These are phyloP conservation scores for Tetrapisispora pingtungensis DNA, from an alignment of 805 yeast genomes.

Conservation along the genomic window DNA sequence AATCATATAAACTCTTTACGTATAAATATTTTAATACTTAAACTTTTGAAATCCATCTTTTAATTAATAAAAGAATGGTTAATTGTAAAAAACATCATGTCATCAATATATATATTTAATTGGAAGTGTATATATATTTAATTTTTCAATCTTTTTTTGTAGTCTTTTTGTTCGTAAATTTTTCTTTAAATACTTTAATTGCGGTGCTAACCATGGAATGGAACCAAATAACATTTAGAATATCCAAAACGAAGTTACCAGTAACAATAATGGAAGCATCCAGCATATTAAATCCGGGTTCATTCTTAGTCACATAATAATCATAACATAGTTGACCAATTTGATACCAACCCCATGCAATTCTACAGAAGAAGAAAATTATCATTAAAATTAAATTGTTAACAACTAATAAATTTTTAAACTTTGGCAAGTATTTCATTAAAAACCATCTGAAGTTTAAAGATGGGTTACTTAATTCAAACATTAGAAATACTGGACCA, in stretches of 20 bases:
- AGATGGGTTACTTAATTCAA: constrained; percentile 83
- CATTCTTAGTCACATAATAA: constrained; percentile 33
- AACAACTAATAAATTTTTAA: constrained; percentile 37
- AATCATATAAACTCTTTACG: too few relatives aligned
- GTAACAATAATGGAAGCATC: constrained; percentile 31
- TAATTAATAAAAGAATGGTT: too few relatives aligned
- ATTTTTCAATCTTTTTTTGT: constrained; percentile 2
- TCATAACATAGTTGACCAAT: constrained; percentile 41
- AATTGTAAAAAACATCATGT: too few relatives aligned
- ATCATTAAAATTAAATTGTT: constrained; percentile 40
- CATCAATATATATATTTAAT: too few relatives aligned
- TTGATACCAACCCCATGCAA: constrained; percentile 74
- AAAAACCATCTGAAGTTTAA: constrained; percentile 85
- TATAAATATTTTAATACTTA: too few relatives aligned
- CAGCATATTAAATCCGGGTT: constrained; percentile 36
- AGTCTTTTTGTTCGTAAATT: neutral
- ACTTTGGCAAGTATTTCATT: constrained; percentile 17
- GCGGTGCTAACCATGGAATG: constrained; percentile 65
- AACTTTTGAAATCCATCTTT: too few relatives aligned
- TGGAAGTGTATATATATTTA: too few relatives aligned
- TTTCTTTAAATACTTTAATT: constrained; percentile 21
- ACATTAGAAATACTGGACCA: constrained; percentile 68
- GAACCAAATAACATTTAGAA: constrained; percentile 72
- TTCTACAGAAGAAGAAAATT: constrained; percentile 62
- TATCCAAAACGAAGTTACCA: constrained; percentile 49